A percentile compares a stretch with the other conserved stretches of the same genome.
Conservation (phyloP, 345 rosid genomes). For the Populus pruinosa region DNA sequence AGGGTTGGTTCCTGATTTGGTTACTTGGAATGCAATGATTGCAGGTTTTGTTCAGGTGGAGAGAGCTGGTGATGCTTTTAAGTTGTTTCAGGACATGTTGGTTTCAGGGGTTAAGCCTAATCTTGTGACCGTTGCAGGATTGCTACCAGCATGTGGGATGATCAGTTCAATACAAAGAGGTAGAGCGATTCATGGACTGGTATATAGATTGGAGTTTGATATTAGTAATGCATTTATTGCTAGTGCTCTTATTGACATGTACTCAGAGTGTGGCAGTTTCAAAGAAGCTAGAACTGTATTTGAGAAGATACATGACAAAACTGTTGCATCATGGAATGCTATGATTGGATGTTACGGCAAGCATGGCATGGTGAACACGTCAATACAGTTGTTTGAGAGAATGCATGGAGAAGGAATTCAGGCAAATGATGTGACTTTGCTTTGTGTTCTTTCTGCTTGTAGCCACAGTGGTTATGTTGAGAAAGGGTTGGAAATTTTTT, state of each 20-base stretch:
- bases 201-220: too few species aligned
- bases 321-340: slow-evolving; percentile 1
- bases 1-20: slow-evolving; percentile 38
- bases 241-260: too few species aligned
- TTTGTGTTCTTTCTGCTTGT: background rate
- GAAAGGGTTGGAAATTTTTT: background rate
- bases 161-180: too few species aligned
- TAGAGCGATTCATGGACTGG: too few species aligned
- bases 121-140: background rate
- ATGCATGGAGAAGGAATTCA: background rate
- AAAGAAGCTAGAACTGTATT: too few species aligned
- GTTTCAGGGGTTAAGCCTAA: too few species aligned
- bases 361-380: slow-evolving; percentile 2
- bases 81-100: too few species aligned
- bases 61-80: too few species aligned
- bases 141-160: slow-evolving; percentile 1
- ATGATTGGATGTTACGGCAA: background rate
- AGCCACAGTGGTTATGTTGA: background rate
- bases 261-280: too few species aligned
- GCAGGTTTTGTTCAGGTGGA: too few species aligned
- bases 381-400: background rate
- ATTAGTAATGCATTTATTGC: too few species aligned
- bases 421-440: slow-evolving; percentile 4
- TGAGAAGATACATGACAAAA: background rate
- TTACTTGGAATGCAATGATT: slow-evolving; percentile 6